Conservation (phyloP, 2,329 filamentous ascomycete species). For the Triangularia setosa region DNA sequence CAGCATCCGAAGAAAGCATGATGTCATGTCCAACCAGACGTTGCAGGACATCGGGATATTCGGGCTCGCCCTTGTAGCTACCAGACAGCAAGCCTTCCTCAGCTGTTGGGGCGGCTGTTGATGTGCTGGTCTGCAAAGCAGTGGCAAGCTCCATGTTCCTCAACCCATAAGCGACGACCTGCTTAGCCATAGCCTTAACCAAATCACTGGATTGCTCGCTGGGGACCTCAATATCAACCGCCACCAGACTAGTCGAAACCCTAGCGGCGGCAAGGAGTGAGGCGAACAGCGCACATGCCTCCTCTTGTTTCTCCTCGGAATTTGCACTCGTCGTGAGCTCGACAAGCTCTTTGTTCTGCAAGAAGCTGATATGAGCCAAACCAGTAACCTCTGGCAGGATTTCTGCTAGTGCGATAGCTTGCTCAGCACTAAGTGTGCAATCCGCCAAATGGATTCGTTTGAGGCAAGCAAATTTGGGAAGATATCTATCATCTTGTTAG, state of each 20-base stretch:
- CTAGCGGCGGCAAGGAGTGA: constrained; percentile 85
- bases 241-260: constrained; percentile 77
- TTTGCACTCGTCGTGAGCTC: constrained; percentile 70
- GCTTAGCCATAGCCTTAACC: constrained; percentile 85
- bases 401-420: constrained; percentile 87
- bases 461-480: constrained; percentile 72
- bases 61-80: constrained; percentile 32
- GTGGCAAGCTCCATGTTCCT: constrained; percentile 72
- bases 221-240: constrained; percentile 88
- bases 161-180: constrained; percentile 91
- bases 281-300: constrained; percentile 89
- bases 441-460: constrained; percentile 85
- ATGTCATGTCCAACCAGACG: constrained; percentile 76
- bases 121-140: constrained; percentile 60
- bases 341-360: constrained; percentile 73
- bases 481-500: constrained; percentile 47
- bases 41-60: constrained; percentile 75
- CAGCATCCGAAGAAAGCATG: constrained; percentile 43
- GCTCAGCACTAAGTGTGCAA: constrained; percentile 77
- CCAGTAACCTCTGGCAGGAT: constrained; percentile 78
- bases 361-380: constrained; percentile 80
- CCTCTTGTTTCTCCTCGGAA: constrained; percentile 79
- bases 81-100: constrained; percentile 25
- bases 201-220: constrained; percentile 78
- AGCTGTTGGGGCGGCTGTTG: constrained; percentile 38